Evolutionary conservation across 495 filamentous ascomycete species (phyloP).

Genomic region (Penicillium angulare): DNA sequence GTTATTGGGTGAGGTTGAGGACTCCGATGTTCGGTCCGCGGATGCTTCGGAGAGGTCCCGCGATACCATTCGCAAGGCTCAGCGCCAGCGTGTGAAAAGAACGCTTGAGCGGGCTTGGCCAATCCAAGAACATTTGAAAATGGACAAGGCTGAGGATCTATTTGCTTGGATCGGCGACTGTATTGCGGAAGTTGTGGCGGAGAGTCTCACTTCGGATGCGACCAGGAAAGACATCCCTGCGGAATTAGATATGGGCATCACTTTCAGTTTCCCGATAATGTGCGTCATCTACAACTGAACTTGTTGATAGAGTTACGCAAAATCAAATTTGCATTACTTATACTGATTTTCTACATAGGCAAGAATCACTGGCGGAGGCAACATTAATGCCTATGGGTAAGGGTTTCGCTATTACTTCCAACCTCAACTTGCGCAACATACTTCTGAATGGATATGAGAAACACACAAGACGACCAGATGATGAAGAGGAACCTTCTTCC

Average conservation of each 20-base stretch:
- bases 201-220: slow-evolving; percentile 44
- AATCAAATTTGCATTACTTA: not conserved
- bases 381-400: slow-evolving; percentile 87
- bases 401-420: slow-evolving; percentile 74
- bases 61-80: slow-evolving; percentile 46
- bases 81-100: slow-evolving; percentile 52
- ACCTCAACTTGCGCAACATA: slow-evolving; percentile 68
- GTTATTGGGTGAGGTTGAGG: slow-evolving; percentile 51
- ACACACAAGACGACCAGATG: slow-evolving; percentile 46
- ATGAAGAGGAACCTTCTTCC: slow-evolving; percentile 43
- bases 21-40: slow-evolving; percentile 32
- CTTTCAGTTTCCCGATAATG: slow-evolving; percentile 86
- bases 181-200: slow-evolving; percentile 69
- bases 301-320: not conserved
- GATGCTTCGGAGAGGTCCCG: slow-evolving; percentile 37
- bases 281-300: slow-evolving; percentile 31
- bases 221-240: slow-evolving; percentile 45
- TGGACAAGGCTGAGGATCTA: slow-evolving; percentile 68
- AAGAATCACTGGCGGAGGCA: slow-evolving; percentile 71
- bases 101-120: slow-evolving; percentile 72
- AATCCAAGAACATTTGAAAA: slow-evolving; percentile 76
- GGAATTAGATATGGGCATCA: slow-evolving; percentile 73
- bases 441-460: slow-evolving; percentile 67
- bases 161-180: slow-evolving; percentile 79
- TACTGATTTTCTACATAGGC: slow-evolving; percentile 52